Base-by-base conservation (phyloP, 1,284 basidiomycete genomes). In the Boletus calvinii region DNA sequence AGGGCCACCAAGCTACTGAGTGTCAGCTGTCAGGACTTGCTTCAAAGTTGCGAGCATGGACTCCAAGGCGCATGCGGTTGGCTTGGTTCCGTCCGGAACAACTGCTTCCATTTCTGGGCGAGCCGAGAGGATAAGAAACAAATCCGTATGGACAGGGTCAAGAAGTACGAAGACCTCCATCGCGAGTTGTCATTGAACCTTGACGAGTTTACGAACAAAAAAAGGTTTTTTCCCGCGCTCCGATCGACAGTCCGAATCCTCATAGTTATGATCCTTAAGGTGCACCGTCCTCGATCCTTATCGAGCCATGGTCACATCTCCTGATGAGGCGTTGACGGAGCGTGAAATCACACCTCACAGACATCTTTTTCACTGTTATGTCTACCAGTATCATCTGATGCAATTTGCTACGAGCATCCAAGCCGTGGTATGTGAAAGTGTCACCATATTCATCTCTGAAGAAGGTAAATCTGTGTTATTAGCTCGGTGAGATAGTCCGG, bases 341-440 rank as follows among this genome's bases (percentile, higher is more conserved):
- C 59, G 65, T 15, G 68, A 71, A 29, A 60, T 66, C 17, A 79
- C 85, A 59, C 77, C 84, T 40, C 77, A 92, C 76, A 75, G 81
- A 29, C 81, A 80, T 62, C 70, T 87, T 8, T 87, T 87, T 57
- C 72, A 85, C 53, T 84, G 83, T 46, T 87, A 83, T 60, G 78
- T 90, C 20, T 92, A 90, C 63, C 87, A 92, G 59, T 87, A 84
- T 60, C 80, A 87, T 60, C 60, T 90, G 32, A 77, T 83, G 53
- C 77, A 79, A 47, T 81, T 85, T 59, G 64, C 76, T 3, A 67
- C 65, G 12, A 71, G 76, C 9, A 60, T 83, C 1, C 63, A 78
- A 29, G 72, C 72, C 6, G 69, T 83, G 62, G 80, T 81, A 49
- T 42, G 75, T 66, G 9, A 3, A 61, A 70, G 44, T 66, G 70